A percentile compares a stretch with the other conserved stretches of the same genome.
Conservation (phyloP, 768 basidiomycete species). For the Butyriboletus loyo region DNA sequence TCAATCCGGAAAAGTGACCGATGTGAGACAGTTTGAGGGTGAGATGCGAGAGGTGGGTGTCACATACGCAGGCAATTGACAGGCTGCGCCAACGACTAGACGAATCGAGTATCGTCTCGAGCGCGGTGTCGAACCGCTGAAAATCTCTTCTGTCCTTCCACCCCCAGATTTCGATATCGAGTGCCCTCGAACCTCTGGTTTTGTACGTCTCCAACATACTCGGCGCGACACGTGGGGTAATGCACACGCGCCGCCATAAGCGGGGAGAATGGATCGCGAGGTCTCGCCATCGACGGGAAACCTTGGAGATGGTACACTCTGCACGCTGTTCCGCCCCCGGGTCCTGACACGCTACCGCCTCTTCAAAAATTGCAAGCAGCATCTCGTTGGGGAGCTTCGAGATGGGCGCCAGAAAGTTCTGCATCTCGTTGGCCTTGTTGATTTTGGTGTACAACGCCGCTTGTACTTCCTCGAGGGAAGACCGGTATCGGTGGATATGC, state of each 20-base stretch:
- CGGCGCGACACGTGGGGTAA: constrained; percentile 20
- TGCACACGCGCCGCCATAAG: constrained; percentile 28
- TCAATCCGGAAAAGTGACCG: constrained; percentile 20
- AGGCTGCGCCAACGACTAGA: constrained; percentile 28
- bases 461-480: constrained; percentile 18
- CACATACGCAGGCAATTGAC: constrained; percentile 25
- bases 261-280: constrained; percentile 30
- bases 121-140: constrained; percentile 27
- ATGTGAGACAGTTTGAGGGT: constrained; percentile 24
- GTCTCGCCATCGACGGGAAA: constrained; percentile 33
- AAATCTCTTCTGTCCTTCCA: constrained; percentile 33
- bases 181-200: constrained; percentile 22
- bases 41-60: constrained; percentile 30
- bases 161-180: constrained; percentile 27
- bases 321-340: constrained; percentile 13
- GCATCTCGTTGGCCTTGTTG: constrained; percentile 29
- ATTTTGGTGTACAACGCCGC: constrained; percentile 11
- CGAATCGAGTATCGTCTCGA: constrained; percentile 27
- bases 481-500: constrained; percentile 12
- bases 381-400: constrained; percentile 32
- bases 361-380: constrained; percentile 30
- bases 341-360: constrained; percentile 27
- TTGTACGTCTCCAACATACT: constrained; percentile 25
- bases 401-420: constrained; percentile 28
- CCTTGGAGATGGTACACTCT: constrained; percentile 28